Base-by-base conservation (phyloP, 192 early-diverging fungal genomes). In the Mortierella antarctica region DNA sequence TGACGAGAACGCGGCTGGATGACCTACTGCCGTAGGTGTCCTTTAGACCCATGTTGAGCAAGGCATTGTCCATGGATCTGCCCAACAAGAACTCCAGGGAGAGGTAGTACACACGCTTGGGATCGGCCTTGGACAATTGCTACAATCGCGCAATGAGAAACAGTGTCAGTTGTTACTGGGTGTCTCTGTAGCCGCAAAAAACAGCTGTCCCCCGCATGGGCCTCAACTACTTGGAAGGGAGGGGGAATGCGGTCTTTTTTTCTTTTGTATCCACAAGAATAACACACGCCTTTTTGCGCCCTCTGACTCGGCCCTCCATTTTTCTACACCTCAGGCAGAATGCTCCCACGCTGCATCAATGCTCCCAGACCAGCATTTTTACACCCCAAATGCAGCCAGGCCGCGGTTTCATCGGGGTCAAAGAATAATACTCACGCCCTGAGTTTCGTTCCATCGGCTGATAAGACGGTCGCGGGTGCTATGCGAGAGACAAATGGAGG, bases 31-130 rank as follows among this genome's bases (percentile, higher is more conserved):
- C 85, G 84, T 94, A 99, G 64, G 84, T 83, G n/a, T 90, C 86
- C 81, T 97, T 96, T 48, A 97, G 83, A 52, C 85, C 85, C 70
- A 98, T 86, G 62, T 95, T 96, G 65, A 98, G 89, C 62, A 99
- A 87, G 20, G 97, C 96, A 85, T 97, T 97, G 89, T 99, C 98
- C 72, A 99, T 90, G n/a, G 97, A 94, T 55, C 98, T 90, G 39
- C 98, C 98, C 44, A 99, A 84, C 61, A 99, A 86, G 83, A 99
- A 99, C 89, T 99, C 98, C 73, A 99, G 90, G 42, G 97, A 98
- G 72, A 99, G 86, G 87, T 99, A 99, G 86, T 99, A 98, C 23
- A 98, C 92, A 53, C 96, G 93, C 87, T 99, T 99, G 53, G 94
- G 95, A 73, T 93, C 91, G 69, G 86, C 85, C 70, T 78, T 88